A percentile compares a stretch with the other conserved stretches of the same genome.
phyloP scores from a whole-genome alignment of 2,329 filamentous ascomycete genomes.

The Penicillium frequentans region DNA sequence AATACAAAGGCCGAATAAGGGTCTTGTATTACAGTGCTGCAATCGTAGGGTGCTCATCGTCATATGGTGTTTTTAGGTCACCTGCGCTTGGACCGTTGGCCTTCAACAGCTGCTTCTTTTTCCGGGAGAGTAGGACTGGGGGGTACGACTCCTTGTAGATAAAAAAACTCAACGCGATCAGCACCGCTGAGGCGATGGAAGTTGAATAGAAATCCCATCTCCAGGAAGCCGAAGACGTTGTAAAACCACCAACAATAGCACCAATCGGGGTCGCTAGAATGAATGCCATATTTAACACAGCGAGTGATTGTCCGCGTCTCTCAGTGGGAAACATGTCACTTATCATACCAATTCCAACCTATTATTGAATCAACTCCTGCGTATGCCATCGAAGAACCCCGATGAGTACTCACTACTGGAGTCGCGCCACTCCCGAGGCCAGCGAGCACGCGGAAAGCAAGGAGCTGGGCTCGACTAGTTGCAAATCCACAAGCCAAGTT shows the following conservation, averaged over 20 bases:
- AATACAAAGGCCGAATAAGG: slow-evolving; percentile 53
- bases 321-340: slow-evolving; percentile 13
- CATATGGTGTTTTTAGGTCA: slow-evolving; percentile 1
- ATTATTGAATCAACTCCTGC: neutral
- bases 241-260: slow-evolving; percentile 10
- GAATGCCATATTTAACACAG: slow-evolving; percentile 7
- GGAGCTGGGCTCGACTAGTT: slow-evolving; percentile 49
- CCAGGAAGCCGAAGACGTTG: slow-evolving; percentile 12
- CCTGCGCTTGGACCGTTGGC: neutral
- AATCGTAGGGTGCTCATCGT: neutral
- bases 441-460: slow-evolving; percentile 55
- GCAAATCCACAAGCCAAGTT: slow-evolving; percentile 59
- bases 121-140: slow-evolving; percentile 4
- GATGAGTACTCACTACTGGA: neutral
- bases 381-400: neutral
- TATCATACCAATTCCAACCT: slow-evolving; percentile 15
- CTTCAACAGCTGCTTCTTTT: neutral
- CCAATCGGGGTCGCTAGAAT: slow-evolving; percentile 12
- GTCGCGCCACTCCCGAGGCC: slow-evolving; percentile 58
- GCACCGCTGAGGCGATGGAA: slow-evolving; percentile 3
- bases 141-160: slow-evolving; percentile 7
- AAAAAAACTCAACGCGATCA: slow-evolving; percentile 1
- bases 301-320: slow-evolving; percentile 10
- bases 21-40: slow-evolving; percentile 25
- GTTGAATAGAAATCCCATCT: slow-evolving; percentile 14